Evolutionary conservation across 2,329 filamentous ascomycete species (phyloP).

Genomic region (Rugonectria rugulosa): DNA sequence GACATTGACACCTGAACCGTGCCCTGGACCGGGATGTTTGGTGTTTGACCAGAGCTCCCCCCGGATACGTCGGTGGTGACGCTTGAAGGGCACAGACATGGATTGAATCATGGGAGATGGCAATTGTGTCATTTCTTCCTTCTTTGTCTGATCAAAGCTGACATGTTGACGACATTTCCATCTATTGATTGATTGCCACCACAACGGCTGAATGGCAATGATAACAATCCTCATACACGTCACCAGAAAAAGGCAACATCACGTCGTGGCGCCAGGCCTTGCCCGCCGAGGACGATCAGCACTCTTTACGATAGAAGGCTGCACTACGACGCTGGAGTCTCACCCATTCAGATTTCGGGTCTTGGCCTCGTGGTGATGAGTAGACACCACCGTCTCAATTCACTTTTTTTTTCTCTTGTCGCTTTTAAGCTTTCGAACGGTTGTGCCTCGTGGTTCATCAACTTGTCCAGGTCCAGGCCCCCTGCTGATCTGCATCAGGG

Average conservation of each 20-base stretch:
- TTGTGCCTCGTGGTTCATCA: constrained; percentile 11
- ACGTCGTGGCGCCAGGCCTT: not conserved
- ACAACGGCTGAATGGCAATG: too few species aligned
- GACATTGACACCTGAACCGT: not conserved
- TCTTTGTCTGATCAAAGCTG: not conserved
- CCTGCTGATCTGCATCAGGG: constrained; percentile 22
- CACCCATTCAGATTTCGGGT: not conserved
- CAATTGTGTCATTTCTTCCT: not conserved
- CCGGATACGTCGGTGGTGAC: not conserved
- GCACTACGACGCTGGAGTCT: not conserved
- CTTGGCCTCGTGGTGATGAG: not conserved
- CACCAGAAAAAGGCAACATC: not conserved
- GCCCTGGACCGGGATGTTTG: not conserved
- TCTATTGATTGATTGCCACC: too few species aligned
- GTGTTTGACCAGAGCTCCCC: not conserved
- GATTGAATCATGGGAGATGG: not conserved
- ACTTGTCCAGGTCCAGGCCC: not conserved
- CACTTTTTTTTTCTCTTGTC: not conserved
- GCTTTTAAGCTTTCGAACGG: constrained; percentile 15
- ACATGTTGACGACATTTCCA: not conserved
- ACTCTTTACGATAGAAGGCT: not conserved
- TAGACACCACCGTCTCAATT: constrained; percentile 5
- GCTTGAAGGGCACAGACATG: not conserved
- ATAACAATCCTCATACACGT: not conserved
- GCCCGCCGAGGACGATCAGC: not conserved